These are phyloP conservation scores for Helicostylum pulchrum DNA, from an alignment of 192 early-diverging fungal species.

Conservation along the genomic window DNA sequence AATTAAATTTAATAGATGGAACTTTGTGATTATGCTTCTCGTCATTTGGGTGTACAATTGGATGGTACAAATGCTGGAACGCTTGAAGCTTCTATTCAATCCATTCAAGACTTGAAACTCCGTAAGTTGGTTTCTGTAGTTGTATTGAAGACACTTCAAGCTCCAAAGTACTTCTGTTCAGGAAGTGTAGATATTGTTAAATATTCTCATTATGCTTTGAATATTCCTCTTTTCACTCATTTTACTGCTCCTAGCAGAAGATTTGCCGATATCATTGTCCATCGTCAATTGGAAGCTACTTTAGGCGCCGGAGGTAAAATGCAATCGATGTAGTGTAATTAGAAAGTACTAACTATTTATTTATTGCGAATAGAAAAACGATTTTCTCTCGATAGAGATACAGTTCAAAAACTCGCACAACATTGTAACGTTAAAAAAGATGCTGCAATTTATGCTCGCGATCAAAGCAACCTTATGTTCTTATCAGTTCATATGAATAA, in stretches of 20 bases:
- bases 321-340: not conserved
- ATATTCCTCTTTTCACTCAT: conserved; percentile 90
- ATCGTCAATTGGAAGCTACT: conserved; percentile 78
- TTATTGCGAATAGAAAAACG: conserved; percentile 35
- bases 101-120: conserved; percentile 56
- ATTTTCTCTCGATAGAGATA: conserved; percentile 53
- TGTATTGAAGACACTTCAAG: conserved; percentile 88
- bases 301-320: conserved; percentile 39
- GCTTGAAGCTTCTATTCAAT: conserved; percentile 55
- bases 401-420: conserved; percentile 59
- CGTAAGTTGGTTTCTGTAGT: conserved; percentile 81
- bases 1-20: conserved; percentile 19
- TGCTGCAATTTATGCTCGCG: conserved; percentile 66
- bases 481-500: conserved; percentile 60
- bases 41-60: conserved; percentile 67
- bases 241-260: conserved; percentile 97
- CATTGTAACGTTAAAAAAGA: conserved; percentile 81
- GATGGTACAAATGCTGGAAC: conserved; percentile 59
- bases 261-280: conserved; percentile 94
- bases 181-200: conserved; percentile 72
- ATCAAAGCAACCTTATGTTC: conserved; percentile 64
- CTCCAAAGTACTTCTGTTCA: conserved; percentile 97
- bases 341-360: not conserved
- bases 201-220: conserved; percentile 90
- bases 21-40: conserved; percentile 59